These are phyloP conservation scores for Penicillium sclerotiorum DNA, from an alignment of 2,329 filamentous ascomycete species.

Conservation along the genomic window DNA sequence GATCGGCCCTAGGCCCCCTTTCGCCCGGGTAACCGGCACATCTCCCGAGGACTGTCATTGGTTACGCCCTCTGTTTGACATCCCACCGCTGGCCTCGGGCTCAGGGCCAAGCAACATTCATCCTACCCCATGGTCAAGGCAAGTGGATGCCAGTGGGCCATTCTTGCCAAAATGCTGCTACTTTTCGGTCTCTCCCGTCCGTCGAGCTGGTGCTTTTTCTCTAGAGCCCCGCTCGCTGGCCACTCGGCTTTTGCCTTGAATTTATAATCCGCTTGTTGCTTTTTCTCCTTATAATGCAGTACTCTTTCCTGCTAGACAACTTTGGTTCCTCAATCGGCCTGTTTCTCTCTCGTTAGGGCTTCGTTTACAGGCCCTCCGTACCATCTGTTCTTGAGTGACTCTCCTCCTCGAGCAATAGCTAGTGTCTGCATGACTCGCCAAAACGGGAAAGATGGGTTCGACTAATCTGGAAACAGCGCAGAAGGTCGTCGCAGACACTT, in stretches of 20 bases:
- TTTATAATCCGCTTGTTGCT: conserved; percentile 21
- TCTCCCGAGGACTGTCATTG: conserved; percentile 9
- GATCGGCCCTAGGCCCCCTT: conserved; percentile 6
- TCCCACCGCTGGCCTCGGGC: neutral
- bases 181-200: conserved; percentile 18
- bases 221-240: no score
- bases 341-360: no score
- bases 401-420: no score
- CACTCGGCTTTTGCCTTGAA: no score
- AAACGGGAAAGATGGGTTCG: conserved; percentile 20
- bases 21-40: conserved; percentile 22
- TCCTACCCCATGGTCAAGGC: conserved; percentile 1
- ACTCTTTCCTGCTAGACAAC: no score
- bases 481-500: conserved; percentile 19
- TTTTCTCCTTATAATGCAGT: conserved; percentile 3
- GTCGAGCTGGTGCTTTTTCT: no score
- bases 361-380: no score
- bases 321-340: neutral
- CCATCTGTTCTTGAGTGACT: no score
- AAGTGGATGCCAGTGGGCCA: conserved; percentile 18
- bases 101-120: neutral
- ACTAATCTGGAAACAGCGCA: conserved; percentile 31
- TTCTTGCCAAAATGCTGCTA: neutral
- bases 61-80: conserved; percentile 4
- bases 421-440: neutral